Percentiles rank a stretch among this genome's conserved stretches.
phyloP scores from a whole-genome alignment of 441 rosid genomes.

The Raphanus hybrid region DNA sequence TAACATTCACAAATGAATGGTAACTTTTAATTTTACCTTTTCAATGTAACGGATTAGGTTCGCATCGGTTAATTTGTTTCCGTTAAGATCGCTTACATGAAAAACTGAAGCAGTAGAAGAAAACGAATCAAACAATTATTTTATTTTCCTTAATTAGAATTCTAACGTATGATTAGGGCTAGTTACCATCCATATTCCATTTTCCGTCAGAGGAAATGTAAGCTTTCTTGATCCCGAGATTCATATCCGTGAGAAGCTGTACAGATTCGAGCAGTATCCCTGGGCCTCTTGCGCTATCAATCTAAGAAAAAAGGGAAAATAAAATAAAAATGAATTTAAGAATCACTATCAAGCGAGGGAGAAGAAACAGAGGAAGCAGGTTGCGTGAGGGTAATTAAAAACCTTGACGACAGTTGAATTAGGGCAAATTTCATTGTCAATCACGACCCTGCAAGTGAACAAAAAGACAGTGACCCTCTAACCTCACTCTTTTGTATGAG shows the following conservation, averaged over 20 bases:
- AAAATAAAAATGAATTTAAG: too few species aligned
- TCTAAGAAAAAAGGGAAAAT: constrained; percentile 38
- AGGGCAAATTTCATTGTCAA: constrained; percentile 88
- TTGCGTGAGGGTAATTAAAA: constrained; percentile 47
- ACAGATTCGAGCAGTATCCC: constrained; percentile 85
- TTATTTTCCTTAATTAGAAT: background rate
- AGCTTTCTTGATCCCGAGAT: constrained; percentile 83
- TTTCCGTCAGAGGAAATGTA: constrained; percentile 86
- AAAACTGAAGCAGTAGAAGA: constrained; percentile 57
- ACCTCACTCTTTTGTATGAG: constrained; percentile 33
- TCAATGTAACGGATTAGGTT: constrained; percentile 80
- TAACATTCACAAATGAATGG: constrained; percentile 7
- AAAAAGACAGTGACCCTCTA: constrained; percentile 43
- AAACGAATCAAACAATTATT: background rate
- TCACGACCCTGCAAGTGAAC: constrained; percentile 74
- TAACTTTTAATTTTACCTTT: constrained; percentile 55
- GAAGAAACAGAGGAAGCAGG: constrained; percentile 3
- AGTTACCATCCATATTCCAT: constrained; percentile 90
- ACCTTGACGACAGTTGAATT: constrained; percentile 86
- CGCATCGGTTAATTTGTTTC: constrained; percentile 78
- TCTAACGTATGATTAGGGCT: constrained; percentile 29
- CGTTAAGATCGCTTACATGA: constrained; percentile 79
- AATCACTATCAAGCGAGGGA: too few species aligned
- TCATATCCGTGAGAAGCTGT: constrained; percentile 84
- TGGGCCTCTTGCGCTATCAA: constrained; percentile 83